A percentile compares a stretch with the other conserved stretches of the same genome.
phyloP scores from a whole-genome alignment of 352 stramenopile genomes.

The Phytophthora macrochlamydospora region DNA sequence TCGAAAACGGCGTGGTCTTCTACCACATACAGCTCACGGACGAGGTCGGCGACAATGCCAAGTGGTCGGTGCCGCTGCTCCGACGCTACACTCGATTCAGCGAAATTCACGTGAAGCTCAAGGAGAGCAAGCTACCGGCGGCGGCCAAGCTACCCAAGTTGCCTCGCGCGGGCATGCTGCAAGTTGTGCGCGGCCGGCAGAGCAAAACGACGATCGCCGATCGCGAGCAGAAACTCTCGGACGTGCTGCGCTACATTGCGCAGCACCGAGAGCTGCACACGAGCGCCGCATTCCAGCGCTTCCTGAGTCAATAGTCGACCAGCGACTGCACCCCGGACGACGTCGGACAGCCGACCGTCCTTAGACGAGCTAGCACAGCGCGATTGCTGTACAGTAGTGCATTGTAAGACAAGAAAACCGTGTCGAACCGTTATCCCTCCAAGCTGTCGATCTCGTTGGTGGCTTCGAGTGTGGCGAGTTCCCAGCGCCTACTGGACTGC shows the following conservation, averaged over 20 bases:
- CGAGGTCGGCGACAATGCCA: slow-evolving; percentile 24
- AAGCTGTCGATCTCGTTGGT: background rate
- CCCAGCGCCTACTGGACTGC: background rate
- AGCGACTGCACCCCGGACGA: background rate
- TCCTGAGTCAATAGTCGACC: slow-evolving; percentile 26
- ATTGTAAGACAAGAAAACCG: background rate
- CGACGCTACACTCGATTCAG: slow-evolving; percentile 63
- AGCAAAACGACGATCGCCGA: slow-evolving; percentile 51
- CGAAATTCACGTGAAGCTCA: slow-evolving; percentile 54
- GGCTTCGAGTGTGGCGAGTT: background rate
- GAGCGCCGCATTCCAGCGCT: slow-evolving; percentile 53
- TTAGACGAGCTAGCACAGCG: background rate
- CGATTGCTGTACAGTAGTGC: background rate
- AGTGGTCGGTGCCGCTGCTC: slow-evolving; percentile 36
- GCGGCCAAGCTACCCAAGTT: slow-evolving; percentile 40
- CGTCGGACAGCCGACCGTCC: background rate
- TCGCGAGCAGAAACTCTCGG: slow-evolving; percentile 50
- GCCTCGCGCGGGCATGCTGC: slow-evolving; percentile 38
- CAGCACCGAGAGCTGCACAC: slow-evolving; percentile 42
- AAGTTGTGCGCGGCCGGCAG: slow-evolving; percentile 54
- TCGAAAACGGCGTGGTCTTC: slow-evolving; percentile 37
- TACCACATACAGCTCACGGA: slow-evolving; percentile 50
- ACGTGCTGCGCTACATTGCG: slow-evolving; percentile 54
- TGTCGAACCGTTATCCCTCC: background rate
- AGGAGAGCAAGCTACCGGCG: slow-evolving; percentile 36